These are phyloP conservation scores for Exobasidium cylindrosporum DNA, from an alignment of 1,284 basidiomycete species.

Conservation along the genomic window DNA sequence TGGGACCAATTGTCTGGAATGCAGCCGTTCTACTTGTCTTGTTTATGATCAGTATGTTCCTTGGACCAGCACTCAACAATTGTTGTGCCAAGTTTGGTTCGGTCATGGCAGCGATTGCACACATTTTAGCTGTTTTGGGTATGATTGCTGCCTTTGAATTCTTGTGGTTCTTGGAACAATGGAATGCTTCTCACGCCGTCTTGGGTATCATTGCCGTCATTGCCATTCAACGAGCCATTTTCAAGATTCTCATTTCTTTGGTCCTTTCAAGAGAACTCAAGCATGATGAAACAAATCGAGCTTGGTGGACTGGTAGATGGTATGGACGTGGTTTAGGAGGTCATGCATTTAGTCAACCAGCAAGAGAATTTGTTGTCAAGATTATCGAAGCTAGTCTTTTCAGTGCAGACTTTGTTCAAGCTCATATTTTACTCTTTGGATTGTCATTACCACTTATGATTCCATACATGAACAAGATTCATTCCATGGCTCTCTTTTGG, in stretches of 20 bases:
- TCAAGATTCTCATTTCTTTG: conserved; percentile 53
- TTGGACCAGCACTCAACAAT: conserved; percentile 84
- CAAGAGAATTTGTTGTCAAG: conserved; percentile 55
- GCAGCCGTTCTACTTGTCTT: conserved; percentile 78
- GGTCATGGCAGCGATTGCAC: conserved; percentile 53
- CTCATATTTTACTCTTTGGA: conserved; percentile 51
- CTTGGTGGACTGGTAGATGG: conserved; percentile 56
- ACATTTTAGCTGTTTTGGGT: conserved; percentile 50
- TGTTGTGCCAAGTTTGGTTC: conserved; percentile 56
- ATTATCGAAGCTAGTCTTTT: conserved; percentile 54
- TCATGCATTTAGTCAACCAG: conserved; percentile 53
- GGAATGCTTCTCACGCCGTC: conserved; percentile 83
- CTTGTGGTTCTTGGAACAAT: conserved; percentile 89
- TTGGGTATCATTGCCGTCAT: conserved; percentile 57
- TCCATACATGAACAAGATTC: conserved; percentile 46
- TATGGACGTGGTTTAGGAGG: conserved; percentile 54
- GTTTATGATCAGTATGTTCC: conserved; percentile 86
- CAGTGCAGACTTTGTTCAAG: conserved; percentile 50
- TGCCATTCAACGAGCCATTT: conserved; percentile 54
- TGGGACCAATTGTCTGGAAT: conserved; percentile 95
- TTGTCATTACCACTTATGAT: conserved; percentile 61
- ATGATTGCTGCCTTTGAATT: conserved; percentile 45
- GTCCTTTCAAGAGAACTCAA: conserved; percentile 54
- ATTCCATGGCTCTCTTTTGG: conserved; percentile 57
- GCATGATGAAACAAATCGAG: conserved; percentile 56